Evolutionary conservation across 768 basidiomycete species (phyloP), one percentile per base, ranked within the genome.

Genomic region (Mycena leptocephala): DNA sequence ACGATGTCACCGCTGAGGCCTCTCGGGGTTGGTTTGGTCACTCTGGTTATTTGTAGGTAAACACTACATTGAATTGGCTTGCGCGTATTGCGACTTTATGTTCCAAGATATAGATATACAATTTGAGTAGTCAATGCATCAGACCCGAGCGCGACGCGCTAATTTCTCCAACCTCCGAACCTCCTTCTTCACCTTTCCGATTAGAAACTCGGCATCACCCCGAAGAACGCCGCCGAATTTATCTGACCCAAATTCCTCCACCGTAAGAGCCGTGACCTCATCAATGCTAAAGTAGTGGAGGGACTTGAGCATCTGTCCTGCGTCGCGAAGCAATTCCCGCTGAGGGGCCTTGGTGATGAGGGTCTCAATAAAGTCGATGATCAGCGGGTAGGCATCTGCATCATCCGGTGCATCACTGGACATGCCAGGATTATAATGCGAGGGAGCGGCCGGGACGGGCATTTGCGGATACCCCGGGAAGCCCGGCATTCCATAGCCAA

Each of bases 201-300:
- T 33, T 9, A 75, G 48, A 70, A 46, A 75, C 26, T 32, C 3
- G 26, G 74, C 74, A 64, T 75, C 68, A 30, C 74, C 74, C 2
- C 2, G 35, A 28, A 33, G 16, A 26, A 56, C 43, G 14, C 30
- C 35, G 28, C 56, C 55, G 32, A 56, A 75, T 70, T 39, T n/a
- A 16, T 63, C 68, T n/a, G 48, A 32, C 55, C 56, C 73, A 6
- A 74, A 24, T 2, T 62, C 32, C 9, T 70, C 59, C 3, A 18
- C 61, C 33, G 56, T 39, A 9, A 75, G 59, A 35, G 20, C 6
- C 7, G 10, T 28, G 46, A 75, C 62, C 24, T 75, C 74, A 26
- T 71, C 26, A 28, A 73, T 73, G 9, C 56, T 5, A 26, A 20
- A 73, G 48, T 7, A 65, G n/a, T 67, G 63, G 22, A 68, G 37